A percentile compares a stretch with the other conserved stretches of the same genome.
These are phyloP conservation scores for Margaritispora aquatica DNA, from an alignment of 495 filamentous ascomycete genomes.

Conservation along the genomic window DNA sequence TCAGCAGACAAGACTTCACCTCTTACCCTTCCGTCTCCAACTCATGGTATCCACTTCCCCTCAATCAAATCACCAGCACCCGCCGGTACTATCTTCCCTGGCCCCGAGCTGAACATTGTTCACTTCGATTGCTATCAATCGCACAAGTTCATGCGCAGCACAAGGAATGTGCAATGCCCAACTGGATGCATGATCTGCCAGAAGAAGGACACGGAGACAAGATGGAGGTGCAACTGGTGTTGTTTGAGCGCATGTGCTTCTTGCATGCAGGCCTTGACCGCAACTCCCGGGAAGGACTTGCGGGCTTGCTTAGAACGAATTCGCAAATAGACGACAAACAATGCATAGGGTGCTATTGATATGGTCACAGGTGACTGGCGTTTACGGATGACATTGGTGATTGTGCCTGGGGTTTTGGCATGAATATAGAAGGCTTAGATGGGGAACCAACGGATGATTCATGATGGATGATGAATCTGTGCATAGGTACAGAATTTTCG, in stretches of 20 bases:
- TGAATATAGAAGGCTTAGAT: background rate
- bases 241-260: constrained; percentile 20
- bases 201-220: constrained; percentile 18
- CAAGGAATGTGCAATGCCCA: constrained; percentile 19
- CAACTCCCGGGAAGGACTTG: constrained; percentile 19
- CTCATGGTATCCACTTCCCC: constrained; percentile 11
- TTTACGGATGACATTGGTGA: background rate
- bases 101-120: background rate
- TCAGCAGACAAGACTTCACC: constrained; percentile 43
- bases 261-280: constrained; percentile 19
- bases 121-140: constrained; percentile 25
- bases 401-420: background rate
- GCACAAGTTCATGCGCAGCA: constrained; percentile 20
- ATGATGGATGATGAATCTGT: constrained; percentile 6
- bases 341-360: background rate
- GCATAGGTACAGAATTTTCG: background rate
- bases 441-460: constrained; percentile 1
- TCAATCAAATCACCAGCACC: background rate
- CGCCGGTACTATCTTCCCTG: constrained; percentile 10
- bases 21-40: background rate
- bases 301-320: constrained; percentile 15
- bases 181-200: constrained; percentile 24
- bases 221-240: constrained; percentile 25
- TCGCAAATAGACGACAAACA: background rate
- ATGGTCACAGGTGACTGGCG: background rate